A percentile compares a stretch with the other conserved stretches of the same genome.
Evolutionary conservation across 441 rosid species (phyloP).

Genomic region (Macaranga tanarius): DNA sequence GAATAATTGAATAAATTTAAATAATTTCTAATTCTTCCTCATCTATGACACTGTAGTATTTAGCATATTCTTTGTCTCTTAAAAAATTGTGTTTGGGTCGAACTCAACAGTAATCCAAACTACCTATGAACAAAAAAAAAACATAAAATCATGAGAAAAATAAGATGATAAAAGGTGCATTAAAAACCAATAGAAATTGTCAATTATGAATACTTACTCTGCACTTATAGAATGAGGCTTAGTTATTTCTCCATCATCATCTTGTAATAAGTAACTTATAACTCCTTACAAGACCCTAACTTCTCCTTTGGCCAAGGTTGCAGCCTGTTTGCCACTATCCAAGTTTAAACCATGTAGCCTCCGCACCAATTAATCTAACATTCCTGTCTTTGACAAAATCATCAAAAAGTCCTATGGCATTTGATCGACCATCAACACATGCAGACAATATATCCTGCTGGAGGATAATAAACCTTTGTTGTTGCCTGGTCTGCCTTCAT

Average conservation of each 20-base stretch:
- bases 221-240: conserved; percentile 97
- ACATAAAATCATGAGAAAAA: background rate
- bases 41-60: conserved; percentile 79
- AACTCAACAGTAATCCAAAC: conserved; percentile 97
- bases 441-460: conserved; percentile 89
- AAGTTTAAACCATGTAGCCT: conserved; percentile 93
- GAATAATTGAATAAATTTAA: background rate
- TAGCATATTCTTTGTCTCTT: conserved; percentile 82
- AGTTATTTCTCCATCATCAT: conserved; percentile 86
- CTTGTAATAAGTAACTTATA: conserved; percentile 91
- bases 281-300: conserved; percentile 95
- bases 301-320: conserved; percentile 83
- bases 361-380: conserved; percentile 84
- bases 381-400: conserved; percentile 76
- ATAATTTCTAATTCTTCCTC: conserved; percentile 89
- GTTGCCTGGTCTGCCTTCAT: conserved; percentile 51
- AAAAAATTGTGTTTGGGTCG: conserved; percentile 97
- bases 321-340: conserved; percentile 95
- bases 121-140: conserved; percentile 23
- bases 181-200: background rate
- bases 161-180: background rate
- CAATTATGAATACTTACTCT: conserved; percentile 44
- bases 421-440: conserved; percentile 92
- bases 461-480: conserved; percentile 31
- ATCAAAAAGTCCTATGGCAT: conserved; percentile 92